Percentiles rank a stretch among this genome's conserved stretches.
Evolutionary conservation across 306 rosid species (phyloP).

Genomic region (Dalbergia cochinchinensis): DNA sequence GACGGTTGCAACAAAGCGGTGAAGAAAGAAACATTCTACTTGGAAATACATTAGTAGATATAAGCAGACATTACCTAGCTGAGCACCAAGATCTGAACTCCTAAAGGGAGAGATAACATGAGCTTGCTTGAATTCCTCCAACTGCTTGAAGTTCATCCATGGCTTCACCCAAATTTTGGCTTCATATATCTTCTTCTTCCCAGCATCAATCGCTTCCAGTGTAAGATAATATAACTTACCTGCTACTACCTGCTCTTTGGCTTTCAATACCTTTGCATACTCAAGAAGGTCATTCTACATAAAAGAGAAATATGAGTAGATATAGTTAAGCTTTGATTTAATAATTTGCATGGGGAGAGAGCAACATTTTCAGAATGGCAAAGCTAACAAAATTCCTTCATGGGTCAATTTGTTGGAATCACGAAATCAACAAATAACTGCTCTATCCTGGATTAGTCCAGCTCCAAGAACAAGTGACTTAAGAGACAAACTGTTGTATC

Average conservation of each 20-base stretch:
- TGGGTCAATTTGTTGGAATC: background rate
- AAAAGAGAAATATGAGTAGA: background rate
- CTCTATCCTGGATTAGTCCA: background rate
- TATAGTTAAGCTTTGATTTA: slow-evolving; percentile 1
- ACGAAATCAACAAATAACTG: background rate
- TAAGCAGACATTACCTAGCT: slow-evolving; percentile 49
- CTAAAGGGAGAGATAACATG: slow-evolving; percentile 42
- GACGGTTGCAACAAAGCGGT: background rate
- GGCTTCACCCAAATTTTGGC: slow-evolving; percentile 73
- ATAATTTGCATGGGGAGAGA: background rate
- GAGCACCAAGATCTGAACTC: slow-evolving; percentile 46
- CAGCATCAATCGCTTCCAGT: slow-evolving; percentile 62
- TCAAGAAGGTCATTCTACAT: slow-evolving; percentile 62
- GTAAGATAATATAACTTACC: slow-evolving; percentile 62
- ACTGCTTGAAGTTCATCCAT: slow-evolving; percentile 67
- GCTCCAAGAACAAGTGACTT: background rate
- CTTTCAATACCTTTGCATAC: slow-evolving; percentile 59
- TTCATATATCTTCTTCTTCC: slow-evolving; percentile 56
- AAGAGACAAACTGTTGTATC: background rate
- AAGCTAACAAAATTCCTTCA: background rate
- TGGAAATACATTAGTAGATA: slow-evolving; percentile 11
- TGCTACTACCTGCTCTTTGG: slow-evolving; percentile 62
- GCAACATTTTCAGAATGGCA: background rate
- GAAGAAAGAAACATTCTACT: slow-evolving; percentile 1
- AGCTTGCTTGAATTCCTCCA: slow-evolving; percentile 58